Percentiles rank a stretch among this genome's conserved stretches.
These are phyloP conservation scores for Micractinium sp. DNA, from an alignment of 139 green algal species.

Conservation along the genomic window DNA sequence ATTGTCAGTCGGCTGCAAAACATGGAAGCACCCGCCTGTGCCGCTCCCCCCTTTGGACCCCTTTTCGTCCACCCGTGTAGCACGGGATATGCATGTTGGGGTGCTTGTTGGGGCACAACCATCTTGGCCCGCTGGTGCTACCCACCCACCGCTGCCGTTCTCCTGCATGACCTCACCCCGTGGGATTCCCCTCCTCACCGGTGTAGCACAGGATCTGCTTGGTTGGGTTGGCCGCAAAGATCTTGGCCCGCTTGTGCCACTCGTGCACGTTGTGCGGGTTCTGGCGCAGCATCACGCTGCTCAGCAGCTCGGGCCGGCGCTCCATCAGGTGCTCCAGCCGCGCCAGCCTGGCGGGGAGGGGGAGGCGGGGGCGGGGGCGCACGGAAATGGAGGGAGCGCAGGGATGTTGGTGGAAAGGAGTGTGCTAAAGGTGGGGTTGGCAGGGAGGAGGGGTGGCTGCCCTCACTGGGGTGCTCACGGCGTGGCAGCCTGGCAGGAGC, in stretches of 20 bases:
- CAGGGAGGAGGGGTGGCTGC: neutral
- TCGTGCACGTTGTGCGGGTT: conserved; percentile 98
- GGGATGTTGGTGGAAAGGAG: neutral
- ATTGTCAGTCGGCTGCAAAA: no score
- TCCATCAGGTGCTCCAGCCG: conserved; percentile 88
- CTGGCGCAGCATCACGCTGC: conserved; percentile 93
- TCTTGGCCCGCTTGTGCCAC: conserved; percentile 94
- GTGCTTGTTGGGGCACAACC: no score
- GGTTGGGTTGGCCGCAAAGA: conserved; percentile 88
- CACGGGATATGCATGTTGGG: no score
- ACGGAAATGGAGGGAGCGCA: neutral
- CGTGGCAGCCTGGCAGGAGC: neutral
- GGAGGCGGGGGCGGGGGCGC: neutral
- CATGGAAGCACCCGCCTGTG: no score
- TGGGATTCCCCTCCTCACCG: neutral
- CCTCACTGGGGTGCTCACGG: no score
- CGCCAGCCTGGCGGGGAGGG: conserved; percentile 68
- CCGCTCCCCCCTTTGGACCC: no score
- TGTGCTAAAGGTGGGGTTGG: neutral
- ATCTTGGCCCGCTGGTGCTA: no score
- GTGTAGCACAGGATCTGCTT: conserved; percentile 95
- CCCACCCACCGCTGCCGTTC: no score
- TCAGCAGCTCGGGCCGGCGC: conserved; percentile 90
- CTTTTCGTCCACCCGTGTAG: no score
- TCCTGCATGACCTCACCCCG: no score